phyloP scores from a whole-genome alignment of 1,284 basidiomycete genomes.

The Serendipita sp. region DNA sequence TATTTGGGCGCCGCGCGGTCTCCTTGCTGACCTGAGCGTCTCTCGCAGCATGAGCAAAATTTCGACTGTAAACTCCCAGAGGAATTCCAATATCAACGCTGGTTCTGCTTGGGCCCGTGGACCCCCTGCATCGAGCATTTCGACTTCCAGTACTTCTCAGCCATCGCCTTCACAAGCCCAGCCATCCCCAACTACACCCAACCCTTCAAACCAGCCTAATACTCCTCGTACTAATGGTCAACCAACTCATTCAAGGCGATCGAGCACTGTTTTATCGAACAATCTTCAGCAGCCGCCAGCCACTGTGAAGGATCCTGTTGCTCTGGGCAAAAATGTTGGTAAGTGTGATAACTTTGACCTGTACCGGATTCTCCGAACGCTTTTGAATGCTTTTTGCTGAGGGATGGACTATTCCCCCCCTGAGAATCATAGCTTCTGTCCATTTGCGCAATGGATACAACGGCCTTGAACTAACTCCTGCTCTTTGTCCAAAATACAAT shows the following conservation, averaged over 20 bases:
- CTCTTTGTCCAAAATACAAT: not conserved
- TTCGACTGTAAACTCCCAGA: slow-evolving; percentile 53
- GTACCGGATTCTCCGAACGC: too few species aligned
- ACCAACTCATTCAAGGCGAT: slow-evolving; percentile 8
- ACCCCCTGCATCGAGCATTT: slow-evolving; percentile 38
- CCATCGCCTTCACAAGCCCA: slow-evolving; percentile 38
- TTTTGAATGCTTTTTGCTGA: too few species aligned
- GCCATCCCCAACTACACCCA: slow-evolving; percentile 36
- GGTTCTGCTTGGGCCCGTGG: slow-evolving; percentile 70
- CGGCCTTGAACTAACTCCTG: not conserved
- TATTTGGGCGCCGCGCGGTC: slow-evolving; percentile 12
- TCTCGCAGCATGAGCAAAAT: slow-evolving; percentile 69
- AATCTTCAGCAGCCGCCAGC: not conserved
- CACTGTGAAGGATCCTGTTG: not conserved
- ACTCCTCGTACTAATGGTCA: slow-evolving; percentile 3
- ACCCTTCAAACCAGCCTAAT: slow-evolving; percentile 53
- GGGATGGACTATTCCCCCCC: too few species aligned
- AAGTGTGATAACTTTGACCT: not conserved
- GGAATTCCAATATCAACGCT: slow-evolving; percentile 47
- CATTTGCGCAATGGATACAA: not conserved
- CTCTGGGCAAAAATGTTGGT: slow-evolving; percentile 3
- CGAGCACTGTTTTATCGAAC: not conserved
- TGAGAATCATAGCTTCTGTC: too few species aligned
- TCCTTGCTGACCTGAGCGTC: slow-evolving; percentile 8
- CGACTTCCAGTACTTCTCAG: slow-evolving; percentile 55